These are phyloP conservation scores for Phialocephala subalpina DNA, from an alignment of 2,329 filamentous ascomycete genomes.

Conservation along the genomic window DNA sequence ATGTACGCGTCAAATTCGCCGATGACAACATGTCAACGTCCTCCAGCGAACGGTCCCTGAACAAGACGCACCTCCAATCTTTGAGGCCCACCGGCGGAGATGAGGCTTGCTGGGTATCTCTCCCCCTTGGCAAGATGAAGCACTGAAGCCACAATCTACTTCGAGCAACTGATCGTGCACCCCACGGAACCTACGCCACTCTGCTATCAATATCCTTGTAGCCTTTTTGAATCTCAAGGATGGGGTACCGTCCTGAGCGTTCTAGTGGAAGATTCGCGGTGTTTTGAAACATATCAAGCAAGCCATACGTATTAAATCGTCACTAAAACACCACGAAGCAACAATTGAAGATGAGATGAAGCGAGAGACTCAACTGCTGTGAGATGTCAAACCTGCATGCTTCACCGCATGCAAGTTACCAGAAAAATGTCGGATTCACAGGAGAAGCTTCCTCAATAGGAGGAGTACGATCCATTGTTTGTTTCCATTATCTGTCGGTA, in stretches of 20 bases:
- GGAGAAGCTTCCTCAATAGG: conserved; percentile 21
- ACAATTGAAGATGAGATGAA: conserved; percentile 3
- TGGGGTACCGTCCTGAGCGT: not conserved
- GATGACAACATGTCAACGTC: conserved; percentile 13
- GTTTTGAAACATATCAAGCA: conserved; percentile 8
- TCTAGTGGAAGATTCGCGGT: not conserved
- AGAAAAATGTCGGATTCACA: not conserved
- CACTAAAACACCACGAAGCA: not conserved
- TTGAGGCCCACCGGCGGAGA: conserved; percentile 32
- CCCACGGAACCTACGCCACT: conserved; percentile 23
- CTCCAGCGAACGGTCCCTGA: conserved; percentile 9
- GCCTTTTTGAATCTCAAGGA: not conserved
- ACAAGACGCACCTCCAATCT: conserved; percentile 18
- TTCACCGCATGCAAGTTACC: conserved; percentile 13
- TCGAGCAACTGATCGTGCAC: conserved; percentile 25
- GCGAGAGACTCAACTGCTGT: not conserved
- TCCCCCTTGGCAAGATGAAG: not conserved
- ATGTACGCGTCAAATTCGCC: conserved; percentile 27
- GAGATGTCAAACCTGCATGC: not conserved
- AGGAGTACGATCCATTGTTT: too few species aligned
- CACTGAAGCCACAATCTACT: conserved; percentile 24
- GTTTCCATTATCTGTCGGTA: conserved; percentile 24
- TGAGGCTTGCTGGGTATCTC: conserved; percentile 26
- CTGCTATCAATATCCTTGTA: conserved; percentile 24
- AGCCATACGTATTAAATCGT: conserved; percentile 6